Evolutionary conservation across 345 rosid genomes (phyloP), one percentile per base, ranked within the genome.

Genomic region (Populus deltoides): DNA sequence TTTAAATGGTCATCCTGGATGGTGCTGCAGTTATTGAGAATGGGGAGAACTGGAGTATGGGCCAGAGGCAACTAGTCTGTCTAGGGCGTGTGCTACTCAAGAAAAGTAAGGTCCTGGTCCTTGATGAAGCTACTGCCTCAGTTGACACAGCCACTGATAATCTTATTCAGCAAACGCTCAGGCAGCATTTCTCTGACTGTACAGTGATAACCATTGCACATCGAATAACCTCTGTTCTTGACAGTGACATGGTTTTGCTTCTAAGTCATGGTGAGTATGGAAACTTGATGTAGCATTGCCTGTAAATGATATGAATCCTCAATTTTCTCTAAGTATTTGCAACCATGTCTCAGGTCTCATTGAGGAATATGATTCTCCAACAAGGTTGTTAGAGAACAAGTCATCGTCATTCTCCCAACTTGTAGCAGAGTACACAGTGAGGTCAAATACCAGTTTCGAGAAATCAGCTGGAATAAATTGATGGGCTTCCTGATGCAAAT

Each of bases 21-120:
- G 80, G 33, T 78, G 59, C 27, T 71, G 68, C 85, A 89, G 98
- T 93, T 43, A 80, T 81, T 0, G 95, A 94, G 75, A 92, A 94
- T 80, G 97, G 98, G 79, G 97, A 90, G 80, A 94, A 93, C 75
- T 93, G 98, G 97, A 94, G 98, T 78, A 88, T 92, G 93, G 97
- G 97, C 10, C 97, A 94, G 84, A 88, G 95, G 79, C 97, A 94
- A 79, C 86, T 94, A 0, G 90, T 90, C 5, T 94, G 97, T 80
- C 90, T 94, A 0, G 97, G 97, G 1, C 90, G 97, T 22, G 97
- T 92, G 62, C 86, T 94, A 20, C 89, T 93, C 0, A 90, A 92
- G 87, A 90, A 87, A 83, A 93, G 92, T 76, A 94, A 89, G 78
- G 86, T 94, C 71, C 77, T 94, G 83, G 95, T 92, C 25, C 94